Evolutionary conservation across 345 rosid species (phyloP).

Genomic region (Rhodamnia rubescens): DNA sequence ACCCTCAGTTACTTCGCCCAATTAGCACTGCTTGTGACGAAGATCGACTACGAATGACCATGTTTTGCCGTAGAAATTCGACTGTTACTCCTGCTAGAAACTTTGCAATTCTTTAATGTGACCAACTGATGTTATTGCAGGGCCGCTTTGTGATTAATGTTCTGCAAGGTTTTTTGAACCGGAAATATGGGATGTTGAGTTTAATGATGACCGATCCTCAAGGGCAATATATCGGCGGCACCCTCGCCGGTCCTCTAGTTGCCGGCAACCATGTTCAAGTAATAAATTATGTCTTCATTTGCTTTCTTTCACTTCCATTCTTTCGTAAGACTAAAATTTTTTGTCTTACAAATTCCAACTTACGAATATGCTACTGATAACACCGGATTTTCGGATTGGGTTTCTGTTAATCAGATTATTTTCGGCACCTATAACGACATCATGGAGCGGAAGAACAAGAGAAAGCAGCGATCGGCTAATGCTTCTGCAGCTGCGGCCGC

Average conservation of each 20-base stretch:
- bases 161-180: not conserved
- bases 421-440: not conserved
- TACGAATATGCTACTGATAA: not conserved
- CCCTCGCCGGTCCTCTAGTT: not conserved
- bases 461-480: not conserved
- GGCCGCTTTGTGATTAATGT: not conserved
- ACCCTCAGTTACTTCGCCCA: not conserved
- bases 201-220: not conserved
- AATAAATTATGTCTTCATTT: not conserved
- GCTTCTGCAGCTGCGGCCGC: not conserved
- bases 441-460: not conserved
- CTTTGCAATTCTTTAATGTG: not conserved
- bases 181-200: not conserved
- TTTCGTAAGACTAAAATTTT: not conserved
- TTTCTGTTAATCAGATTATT: not conserved
- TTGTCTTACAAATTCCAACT: not conserved
- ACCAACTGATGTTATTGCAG: not conserved
- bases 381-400: not conserved
- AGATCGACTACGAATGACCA: not conserved
- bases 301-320: not conserved
- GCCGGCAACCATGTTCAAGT: not conserved
- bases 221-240: not conserved
- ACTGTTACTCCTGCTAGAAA: not conserved
- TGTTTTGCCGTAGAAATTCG: not conserved
- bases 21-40: not conserved